A percentile compares a stretch with the other conserved stretches of the same genome.
These are phyloP conservation scores for Paragyromitra xinjiangensis DNA, from an alignment of 495 filamentous ascomycete genomes.

Conservation along the genomic window DNA sequence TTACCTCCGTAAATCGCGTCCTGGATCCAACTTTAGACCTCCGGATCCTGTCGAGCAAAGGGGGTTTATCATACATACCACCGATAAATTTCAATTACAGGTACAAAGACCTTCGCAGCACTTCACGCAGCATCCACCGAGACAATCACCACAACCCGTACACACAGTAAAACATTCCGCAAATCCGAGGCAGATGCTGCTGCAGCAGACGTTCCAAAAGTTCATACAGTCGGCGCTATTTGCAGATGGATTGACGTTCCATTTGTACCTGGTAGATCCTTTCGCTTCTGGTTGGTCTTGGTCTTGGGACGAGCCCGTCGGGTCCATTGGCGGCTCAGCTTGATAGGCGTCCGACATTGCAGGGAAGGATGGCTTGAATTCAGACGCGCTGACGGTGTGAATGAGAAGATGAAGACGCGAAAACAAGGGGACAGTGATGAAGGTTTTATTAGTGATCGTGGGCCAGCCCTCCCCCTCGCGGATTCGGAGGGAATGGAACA, in stretches of 20 bases:
- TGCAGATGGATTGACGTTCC: constrained; percentile 17
- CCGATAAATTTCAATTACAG: not conserved
- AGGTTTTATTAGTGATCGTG: not conserved
- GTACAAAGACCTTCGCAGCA: constrained; percentile 24
- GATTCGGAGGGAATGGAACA: not conserved
- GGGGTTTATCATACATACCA: not conserved
- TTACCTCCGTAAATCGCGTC: not conserved
- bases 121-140: constrained; percentile 12
- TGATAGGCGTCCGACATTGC: constrained; percentile 17
- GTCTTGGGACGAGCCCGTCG: not conserved
- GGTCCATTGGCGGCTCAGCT: constrained; percentile 24
- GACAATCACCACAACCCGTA: constrained; percentile 29
- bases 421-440: not conserved
- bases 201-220: constrained; percentile 41
- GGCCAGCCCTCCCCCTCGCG: not conserved
- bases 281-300: not conserved
- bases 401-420: not conserved
- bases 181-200: constrained; percentile 9
- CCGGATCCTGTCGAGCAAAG: not conserved
- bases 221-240: constrained; percentile 31
- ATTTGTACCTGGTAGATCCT: not conserved
- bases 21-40: not conserved
- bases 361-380: not conserved
- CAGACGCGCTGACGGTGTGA: not conserved
- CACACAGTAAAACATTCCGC: constrained; percentile 26